These are phyloP conservation scores for Rusavskia elegans DNA, from an alignment of 495 filamentous ascomycete species.

Conservation along the genomic window DNA sequence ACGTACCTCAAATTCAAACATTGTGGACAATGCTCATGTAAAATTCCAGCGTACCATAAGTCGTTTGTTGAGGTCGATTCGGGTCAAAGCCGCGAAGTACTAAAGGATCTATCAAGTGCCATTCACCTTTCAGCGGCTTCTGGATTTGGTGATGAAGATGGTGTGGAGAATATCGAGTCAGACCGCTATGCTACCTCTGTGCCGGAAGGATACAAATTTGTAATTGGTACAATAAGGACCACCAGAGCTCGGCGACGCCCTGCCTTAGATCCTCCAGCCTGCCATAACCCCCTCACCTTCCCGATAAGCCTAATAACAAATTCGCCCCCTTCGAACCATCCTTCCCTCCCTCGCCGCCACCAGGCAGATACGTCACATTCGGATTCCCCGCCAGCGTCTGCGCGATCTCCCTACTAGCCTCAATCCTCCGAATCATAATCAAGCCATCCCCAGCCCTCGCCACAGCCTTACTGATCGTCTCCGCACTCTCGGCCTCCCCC, in stretches of 20 bases:
- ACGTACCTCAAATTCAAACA: too few species aligned
- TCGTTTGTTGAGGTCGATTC: too few species aligned
- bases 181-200: neutral
- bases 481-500: conserved; percentile 91
- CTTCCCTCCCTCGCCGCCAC: conserved; percentile 44
- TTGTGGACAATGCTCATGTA: too few species aligned
- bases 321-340: conserved; percentile 45
- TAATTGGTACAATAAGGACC: too few species aligned
- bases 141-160: too few species aligned
- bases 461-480: conserved; percentile 81
- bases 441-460: conserved; percentile 85
- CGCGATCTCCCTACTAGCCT: conserved; percentile 93
- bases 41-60: too few species aligned
- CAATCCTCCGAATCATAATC: conserved; percentile 89
- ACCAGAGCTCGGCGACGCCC: too few species aligned
- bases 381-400: conserved; percentile 78
- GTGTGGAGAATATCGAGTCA: neutral
- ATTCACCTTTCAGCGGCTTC: too few species aligned
- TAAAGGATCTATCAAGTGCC: too few species aligned
- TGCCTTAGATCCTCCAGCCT: neutral
- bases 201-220: neutral
- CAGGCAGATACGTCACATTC: conserved; percentile 89
- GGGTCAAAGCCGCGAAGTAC: too few species aligned
- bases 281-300: neutral
- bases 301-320: conserved; percentile 41